These are phyloP conservation scores for Tillandsia leiboldiana DNA, from an alignment of 176 grass and related monocot species.

Conservation along the genomic window DNA sequence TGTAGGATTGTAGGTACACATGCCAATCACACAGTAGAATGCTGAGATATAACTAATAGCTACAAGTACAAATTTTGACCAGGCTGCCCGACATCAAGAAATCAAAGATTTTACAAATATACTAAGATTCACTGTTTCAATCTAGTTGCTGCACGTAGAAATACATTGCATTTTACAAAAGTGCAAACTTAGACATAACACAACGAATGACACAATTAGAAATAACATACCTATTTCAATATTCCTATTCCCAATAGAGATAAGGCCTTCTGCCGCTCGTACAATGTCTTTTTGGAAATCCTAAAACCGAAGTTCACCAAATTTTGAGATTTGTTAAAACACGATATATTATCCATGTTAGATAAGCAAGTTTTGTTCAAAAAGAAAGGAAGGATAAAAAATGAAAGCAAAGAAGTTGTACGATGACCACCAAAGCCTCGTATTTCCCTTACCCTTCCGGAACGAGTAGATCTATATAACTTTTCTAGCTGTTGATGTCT, in stretches of 20 bases:
- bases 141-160: too few relatives aligned
- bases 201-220: not conserved
- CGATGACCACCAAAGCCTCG: not conserved
- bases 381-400: not conserved
- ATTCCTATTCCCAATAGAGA: constrained; percentile 54
- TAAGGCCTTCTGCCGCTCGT: constrained; percentile 65
- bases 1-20: not conserved
- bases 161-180: not conserved
- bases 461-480: constrained; percentile 89
- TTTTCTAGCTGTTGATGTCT: constrained; percentile 92
- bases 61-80: not conserved
- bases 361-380: not conserved
- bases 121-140: too few relatives aligned
- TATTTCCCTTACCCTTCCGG: constrained; percentile 58
- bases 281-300: constrained; percentile 96
- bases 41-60: not conserved
- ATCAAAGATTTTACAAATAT: too few relatives aligned
- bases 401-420: not conserved
- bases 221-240: constrained; percentile 65
- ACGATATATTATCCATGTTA: not conserved
- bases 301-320: constrained; percentile 27
- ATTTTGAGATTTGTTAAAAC: too few relatives aligned
- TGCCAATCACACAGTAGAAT: not conserved
- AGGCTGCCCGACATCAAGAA: too few relatives aligned
- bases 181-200: not conserved